These are phyloP conservation scores for Salix suchowensis DNA, from an alignment of 345 rosid species.

Conservation along the genomic window DNA sequence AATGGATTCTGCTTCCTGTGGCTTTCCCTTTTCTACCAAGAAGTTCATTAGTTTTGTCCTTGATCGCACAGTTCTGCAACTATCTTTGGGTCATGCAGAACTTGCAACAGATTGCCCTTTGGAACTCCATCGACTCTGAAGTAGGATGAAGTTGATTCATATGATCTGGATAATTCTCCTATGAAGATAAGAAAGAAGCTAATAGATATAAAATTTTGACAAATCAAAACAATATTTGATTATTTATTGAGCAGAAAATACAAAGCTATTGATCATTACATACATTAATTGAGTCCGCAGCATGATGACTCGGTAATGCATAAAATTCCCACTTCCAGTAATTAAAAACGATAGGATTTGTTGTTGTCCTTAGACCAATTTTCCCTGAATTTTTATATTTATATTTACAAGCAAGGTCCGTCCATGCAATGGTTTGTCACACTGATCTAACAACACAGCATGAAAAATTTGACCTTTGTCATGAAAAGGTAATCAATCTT, in stretches of 20 bases:
- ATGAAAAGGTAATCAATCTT: too few species aligned
- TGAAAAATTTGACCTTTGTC: too few species aligned
- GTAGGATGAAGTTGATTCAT: slow-evolving; percentile 3
- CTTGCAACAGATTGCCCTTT: slow-evolving; percentile 10
- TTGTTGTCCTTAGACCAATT: neutral
- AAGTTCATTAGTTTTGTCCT: slow-evolving; percentile 52
- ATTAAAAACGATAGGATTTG: neutral
- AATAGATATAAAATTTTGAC: neutral
- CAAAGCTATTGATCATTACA: neutral
- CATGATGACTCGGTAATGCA: neutral
- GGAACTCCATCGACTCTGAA: slow-evolving; percentile 11
- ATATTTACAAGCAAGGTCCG: neutral
- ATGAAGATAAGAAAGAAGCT: neutral
- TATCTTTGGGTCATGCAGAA: slow-evolving; percentile 34
- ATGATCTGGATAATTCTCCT: slow-evolving; percentile 18
- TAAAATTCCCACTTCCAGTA: neutral
- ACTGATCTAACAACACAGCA: too few species aligned
- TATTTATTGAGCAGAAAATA: neutral
- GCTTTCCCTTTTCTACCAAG: slow-evolving; percentile 49
- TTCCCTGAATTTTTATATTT: neutral
- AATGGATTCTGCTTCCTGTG: slow-evolving; percentile 43
- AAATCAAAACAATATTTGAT: neutral
- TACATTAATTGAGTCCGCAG: neutral
- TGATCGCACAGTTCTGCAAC: slow-evolving; percentile 54
- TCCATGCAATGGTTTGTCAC: too few species aligned